Evolutionary conservation across 2,329 filamentous ascomycete species (phyloP), one percentile per base, ranked within the genome.

Genomic region (Neopestalotiopsis sp.): DNA sequence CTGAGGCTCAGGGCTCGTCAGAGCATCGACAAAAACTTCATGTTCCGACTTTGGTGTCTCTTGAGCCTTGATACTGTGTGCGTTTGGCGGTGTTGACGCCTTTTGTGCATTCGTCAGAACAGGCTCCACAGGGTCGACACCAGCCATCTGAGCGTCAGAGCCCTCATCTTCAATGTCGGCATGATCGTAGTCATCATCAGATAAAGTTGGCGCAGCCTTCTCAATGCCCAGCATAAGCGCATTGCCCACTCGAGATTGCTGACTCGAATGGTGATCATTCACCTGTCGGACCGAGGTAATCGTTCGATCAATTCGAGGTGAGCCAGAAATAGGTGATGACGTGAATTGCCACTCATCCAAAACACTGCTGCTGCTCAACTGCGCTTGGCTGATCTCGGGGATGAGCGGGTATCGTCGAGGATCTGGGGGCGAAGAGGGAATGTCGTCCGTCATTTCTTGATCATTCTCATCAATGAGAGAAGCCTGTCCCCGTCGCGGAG

Each of bases 341-440:
- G 81, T 80, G 38, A 89, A 85, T 10, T 86, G 82, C 85, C 87
- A 89, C 32, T 84, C 81, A 24, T 84, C 82, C 68, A 83, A 74
- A 42, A 82, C 75, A 65, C 74, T 79, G 58, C 74, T 77, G 66
- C 77, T 82, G 42, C 77, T 83, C 24, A 86, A 86, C 45, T 84
- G 82, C 42, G 86, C 84, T 67, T 83, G 81, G 63, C 24, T 68
- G 68, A 89, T 87, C 71, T 88, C 86, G 1, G 84, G 82, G 5
- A 86, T 75, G 5, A 89, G 79, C 13, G 86, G 84, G 67, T 86
- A 88, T 9, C 84, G 82, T 65, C 87, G 83, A 0, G 85, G 84
- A 68, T 88, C 83, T 1, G 87, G 88, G 5, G 89, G 88, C 0
- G 89, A 90, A 5, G 88, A 90, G 10, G 88, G 86, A 4, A 86